Evolutionary conservation across 2,329 filamentous ascomycete species (phyloP), one percentile per base, ranked within the genome.

Genomic region (Anisogramma anomala): DNA sequence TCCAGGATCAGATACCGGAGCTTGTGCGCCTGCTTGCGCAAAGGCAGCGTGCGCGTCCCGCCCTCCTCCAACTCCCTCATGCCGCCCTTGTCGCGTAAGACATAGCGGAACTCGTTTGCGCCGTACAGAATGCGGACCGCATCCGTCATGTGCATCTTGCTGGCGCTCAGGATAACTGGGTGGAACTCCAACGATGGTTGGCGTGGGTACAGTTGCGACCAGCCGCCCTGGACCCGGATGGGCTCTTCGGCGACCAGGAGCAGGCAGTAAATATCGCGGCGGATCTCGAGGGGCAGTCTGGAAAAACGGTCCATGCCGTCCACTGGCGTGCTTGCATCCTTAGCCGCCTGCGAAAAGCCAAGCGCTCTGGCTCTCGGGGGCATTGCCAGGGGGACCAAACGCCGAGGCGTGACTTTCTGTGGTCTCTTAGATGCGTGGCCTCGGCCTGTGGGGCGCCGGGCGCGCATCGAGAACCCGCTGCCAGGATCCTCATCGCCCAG

Each of bases 101-200:
- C 53, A 45, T 74, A 72, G 2, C 57, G 47, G 44, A 74, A 74
- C 0, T 38, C 57, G 36, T 74, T 74, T 20, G 62, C 55, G 3
- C 66, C 63, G 42, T 69, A 74, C 1, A 74, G 56, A 4, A 72
- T 51, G 2, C 49, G 49, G 2, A 58, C 47, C 2, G 61, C 64
- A 50, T 71, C 65, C 0, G 34, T 6, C 23, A 58, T 58, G 20
- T 68, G 48, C 1, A 43, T 39, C 3, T 47, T 50, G 52, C 61
- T 65, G 2, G 54, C 56, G 3, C 46, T 39, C 18, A 74, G 52
- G 32, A 74, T 60, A 0, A 45, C 46, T 2, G 58, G 53, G 7
- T 60, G 44, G 0, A 70, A 57, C 0, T 48, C 47, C 1, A 55
- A 53, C 9, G 6, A 6, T 13, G 43, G 47, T 20, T 38, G 43